Base-by-base conservation (phyloP, 1,284 basidiomycete species). In the Rhodofomes roseus region DNA sequence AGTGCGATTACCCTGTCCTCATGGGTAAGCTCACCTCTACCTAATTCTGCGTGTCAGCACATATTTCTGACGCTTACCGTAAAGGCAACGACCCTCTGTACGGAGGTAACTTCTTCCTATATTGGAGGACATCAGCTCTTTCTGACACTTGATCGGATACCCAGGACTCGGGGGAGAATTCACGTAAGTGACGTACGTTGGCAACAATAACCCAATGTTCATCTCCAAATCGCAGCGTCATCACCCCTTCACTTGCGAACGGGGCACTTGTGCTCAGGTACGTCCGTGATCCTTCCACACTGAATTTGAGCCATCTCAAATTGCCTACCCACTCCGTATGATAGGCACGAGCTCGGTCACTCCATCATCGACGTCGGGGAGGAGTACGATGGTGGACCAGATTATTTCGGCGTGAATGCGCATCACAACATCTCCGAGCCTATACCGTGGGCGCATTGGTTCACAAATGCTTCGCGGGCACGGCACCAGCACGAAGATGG, bases 301-400 rank as follows among this genome's bases (percentile, higher is more conserved):
- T 1, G 22, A 1, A 4, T 40, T 20, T 44, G 23, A 52, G 18
- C 27, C 16, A 27, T 27, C 14, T 8, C 39, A 36, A 18, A 14
- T 53, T n/a, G 14, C n/a, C 29, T n/a, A 2, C 29, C 23, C 51
- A n/a, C n/a, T n/a, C n/a, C n/a, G 31, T 11, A 34, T 34, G 31
- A 34, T 34, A 76, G 76, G 8, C 92, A 93, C 68, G 92, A 94
- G 72, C 83, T 95, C 1, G 92, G 92, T 0, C 89, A 92, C 71
- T 90, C 87, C n/a, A 83, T 91, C 57, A 89, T 91, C 62, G 76
- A 82, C 1, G 87, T 92, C 6, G 92, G 92, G 7, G 92, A 94
- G 73, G 92, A 94, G 74, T 94, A 95, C 68, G 92, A 95, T 64
- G 92, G 91, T 2, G 90, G 90, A 0, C 86, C 75, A 62, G 86